Base-by-base conservation (phyloP, 2,329 filamentous ascomycete species). In the Fusarium citri region DNA sequence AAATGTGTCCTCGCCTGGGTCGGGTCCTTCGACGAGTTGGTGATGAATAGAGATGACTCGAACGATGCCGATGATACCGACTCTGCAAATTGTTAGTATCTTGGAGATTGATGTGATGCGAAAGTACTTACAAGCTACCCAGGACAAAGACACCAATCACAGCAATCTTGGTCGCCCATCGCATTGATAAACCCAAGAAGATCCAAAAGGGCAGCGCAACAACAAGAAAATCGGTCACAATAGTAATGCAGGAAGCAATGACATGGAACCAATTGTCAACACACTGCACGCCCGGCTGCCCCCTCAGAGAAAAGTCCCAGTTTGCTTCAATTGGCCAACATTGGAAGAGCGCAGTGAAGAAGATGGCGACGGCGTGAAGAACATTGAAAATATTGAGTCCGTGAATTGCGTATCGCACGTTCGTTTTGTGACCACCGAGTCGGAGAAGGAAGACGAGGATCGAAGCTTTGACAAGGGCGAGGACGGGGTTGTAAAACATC, bases 391-490 rank as follows among this genome's bases (percentile, higher is more conserved):
- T 69, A 7, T 74, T 76, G 2, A 69, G 62, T 6, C 37, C 42
- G 10, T 70, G 40, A 10, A 69, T 69, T 3, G 67, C 62, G 22
- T 64, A 64, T 31, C 67, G 67, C 2, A 69, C 53, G 4, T 56
- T 64, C 5, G 66, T 73, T 59, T 81, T 82, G 56, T 81, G 79
- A 0, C 80, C 81, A 4, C 80, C 78, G 0, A 85, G 75, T 2
- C 82, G 81, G n/a, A 82, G 74, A 23, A 84, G 77, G 63, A 84
- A 84, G 9, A 84, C 66, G 14, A 84, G 76, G 26, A 83, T 76
- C 3, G 83, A 84, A 14, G 79, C 77, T 65, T 84, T 84, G 58
- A 84, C 81, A 14, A 84, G 74, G 25, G 81, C 81, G 4, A 85
- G 69, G 25, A 84, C 80, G 1, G 83, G 83, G 43, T 83, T 84